Evolutionary conservation across 2,329 filamentous ascomycete species (phyloP), one percentile per base, ranked within the genome.

Genomic region (Paramyrothecium roridum): DNA sequence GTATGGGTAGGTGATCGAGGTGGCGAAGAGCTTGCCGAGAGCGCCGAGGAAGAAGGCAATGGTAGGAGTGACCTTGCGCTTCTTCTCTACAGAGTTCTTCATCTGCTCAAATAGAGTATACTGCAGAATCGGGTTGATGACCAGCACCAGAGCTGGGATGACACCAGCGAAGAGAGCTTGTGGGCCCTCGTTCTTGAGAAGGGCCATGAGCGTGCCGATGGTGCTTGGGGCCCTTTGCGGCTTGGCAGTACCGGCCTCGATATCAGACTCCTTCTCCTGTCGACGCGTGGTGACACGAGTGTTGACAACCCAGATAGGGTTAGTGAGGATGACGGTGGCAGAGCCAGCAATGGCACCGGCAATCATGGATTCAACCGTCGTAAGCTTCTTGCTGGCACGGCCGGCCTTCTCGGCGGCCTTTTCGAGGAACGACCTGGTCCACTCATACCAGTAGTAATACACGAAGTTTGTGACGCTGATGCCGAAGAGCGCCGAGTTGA

Each of bases 391-490:
- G 59, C 83, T 86, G 55, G 86, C 83, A 60, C 91, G 86, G 34
- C 89, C 90, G 54, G 89, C 80, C 65, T 85, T 87, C 56, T 81
- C 72, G 48, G 92, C 91, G 11, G 91, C 90, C 61, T 82, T 80
- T 71, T 91, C 91, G 77, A 98, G 97, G 70, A 89, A 89, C 52
- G 88, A 82, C 56, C 93, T 87, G 59, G 92, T 95, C 90, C 91
- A 99, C 78, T 99, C 95, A 76, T 98, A 99, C 93, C 91, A 99
- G 81, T 98, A 99, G 79, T 99, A 99, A 82, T 99, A 99, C 50
- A 99, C 93, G 71, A 99, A 99, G 80, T 99, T 99, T 66, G 95
- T 99, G 64, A 99, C 88, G 73, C 90, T 95, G 79, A 99, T 98
- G 72, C 95, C 95, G 73, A 99, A 97, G 48, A 99, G 81, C 52